Conservation (phyloP, 73 alveolate genomes). For the Tetrahymena borealis region DNA sequence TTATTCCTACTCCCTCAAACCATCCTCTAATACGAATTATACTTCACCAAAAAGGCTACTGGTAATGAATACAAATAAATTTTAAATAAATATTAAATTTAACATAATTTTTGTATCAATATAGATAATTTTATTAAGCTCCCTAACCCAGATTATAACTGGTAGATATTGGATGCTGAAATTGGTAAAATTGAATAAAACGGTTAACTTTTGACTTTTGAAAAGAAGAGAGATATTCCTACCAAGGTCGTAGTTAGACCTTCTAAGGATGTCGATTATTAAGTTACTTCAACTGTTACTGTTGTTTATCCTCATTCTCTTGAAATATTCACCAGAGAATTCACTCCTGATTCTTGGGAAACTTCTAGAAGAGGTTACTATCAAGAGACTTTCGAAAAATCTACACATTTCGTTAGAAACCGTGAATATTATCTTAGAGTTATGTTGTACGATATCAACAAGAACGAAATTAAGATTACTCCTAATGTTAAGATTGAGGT, state of each 20-base stretch:
- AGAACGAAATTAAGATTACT: not conserved
- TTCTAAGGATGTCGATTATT: not conserved
- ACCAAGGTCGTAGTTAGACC: not conserved
- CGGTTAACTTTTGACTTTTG: not conserved
- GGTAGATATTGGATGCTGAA: not conserved
- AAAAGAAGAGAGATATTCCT: not conserved
- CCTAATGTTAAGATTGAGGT: not conserved
- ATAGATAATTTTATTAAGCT: not conserved
- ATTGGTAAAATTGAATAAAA: not conserved
- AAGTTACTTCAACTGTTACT: not conserved
- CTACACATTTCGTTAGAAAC: not conserved
- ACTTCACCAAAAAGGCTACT: not conserved
- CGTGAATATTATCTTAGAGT: not conserved
- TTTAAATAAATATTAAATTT: not conserved
- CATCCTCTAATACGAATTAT: not conserved
- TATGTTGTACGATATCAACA: not conserved
- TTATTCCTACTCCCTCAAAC: not conserved
- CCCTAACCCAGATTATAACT: not conserved
- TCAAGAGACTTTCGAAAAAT: not conserved
- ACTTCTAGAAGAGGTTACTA: not conserved
- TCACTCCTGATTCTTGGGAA: not conserved
- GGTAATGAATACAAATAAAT: not conserved
- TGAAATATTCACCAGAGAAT: not conserved
- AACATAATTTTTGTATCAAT: not conserved
- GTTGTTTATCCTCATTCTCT: constrained; percentile 1